Conservation (phyloP, 768 basidiomycete species). For the Mrakia gelida region DNA sequence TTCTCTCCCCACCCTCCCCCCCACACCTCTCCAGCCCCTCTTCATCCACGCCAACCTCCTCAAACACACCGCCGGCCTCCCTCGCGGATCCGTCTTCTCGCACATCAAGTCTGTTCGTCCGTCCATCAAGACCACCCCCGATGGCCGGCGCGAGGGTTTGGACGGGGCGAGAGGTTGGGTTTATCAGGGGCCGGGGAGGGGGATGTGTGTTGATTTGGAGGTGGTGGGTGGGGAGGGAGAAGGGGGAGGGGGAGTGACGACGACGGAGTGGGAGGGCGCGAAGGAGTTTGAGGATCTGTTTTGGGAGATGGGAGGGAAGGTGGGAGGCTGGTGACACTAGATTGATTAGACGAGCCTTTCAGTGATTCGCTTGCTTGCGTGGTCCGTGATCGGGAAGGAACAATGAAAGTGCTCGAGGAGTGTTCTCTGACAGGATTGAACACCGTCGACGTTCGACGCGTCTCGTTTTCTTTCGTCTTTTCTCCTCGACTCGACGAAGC, state of each 20-base stretch:
- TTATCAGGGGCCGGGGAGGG: slow-evolving; percentile 23
- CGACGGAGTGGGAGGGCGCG: slow-evolving; percentile 11
- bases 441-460: too few species aligned
- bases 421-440: too few species aligned
- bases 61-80: slow-evolving; percentile 42
- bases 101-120: slow-evolving; percentile 31
- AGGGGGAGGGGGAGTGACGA: slow-evolving; percentile 12
- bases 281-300: slow-evolving; percentile 34
- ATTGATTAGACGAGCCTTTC: too few species aligned
- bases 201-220: slow-evolving; percentile 32
- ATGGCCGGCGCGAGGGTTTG: slow-evolving; percentile 18
- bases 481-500: too few species aligned
- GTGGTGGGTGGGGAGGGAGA: slow-evolving; percentile 24
- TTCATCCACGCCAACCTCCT: slow-evolving; percentile 45
- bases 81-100: slow-evolving; percentile 32
- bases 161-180: slow-evolving; percentile 36
- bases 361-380: too few species aligned
- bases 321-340: slow-evolving; percentile 33
- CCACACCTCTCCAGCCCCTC: background rate
- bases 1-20: slow-evolving; percentile 16
- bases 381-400: too few species aligned
- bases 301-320: slow-evolving; percentile 29
- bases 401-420: too few species aligned
- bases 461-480: too few species aligned
- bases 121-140: background rate